These are phyloP conservation scores for Immersiporthe knoxdaviesiana DNA, from an alignment of 2,329 filamentous ascomycete species.

Conservation along the genomic window DNA sequence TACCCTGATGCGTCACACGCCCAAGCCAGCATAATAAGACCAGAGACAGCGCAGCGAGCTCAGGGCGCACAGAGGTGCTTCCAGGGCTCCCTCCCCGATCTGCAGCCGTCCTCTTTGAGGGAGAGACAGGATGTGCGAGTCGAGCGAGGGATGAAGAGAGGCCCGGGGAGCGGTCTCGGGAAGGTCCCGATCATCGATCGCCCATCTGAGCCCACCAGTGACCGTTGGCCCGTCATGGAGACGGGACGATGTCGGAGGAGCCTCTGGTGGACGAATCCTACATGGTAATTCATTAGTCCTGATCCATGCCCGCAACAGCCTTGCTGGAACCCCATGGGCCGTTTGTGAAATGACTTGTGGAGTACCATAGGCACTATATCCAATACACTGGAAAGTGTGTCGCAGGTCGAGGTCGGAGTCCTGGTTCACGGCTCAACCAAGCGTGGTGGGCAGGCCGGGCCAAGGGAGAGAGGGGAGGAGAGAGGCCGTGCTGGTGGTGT, in stretches of 20 bases:
- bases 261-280: background rate
- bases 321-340: background rate
- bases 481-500: background rate
- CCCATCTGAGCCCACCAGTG: background rate
- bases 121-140: background rate
- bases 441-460: background rate
- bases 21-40: background rate
- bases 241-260: constrained; percentile 1
- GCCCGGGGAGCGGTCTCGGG: constrained; percentile 2
- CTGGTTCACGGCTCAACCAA: background rate
- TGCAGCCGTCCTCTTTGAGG: background rate
- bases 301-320: background rate
- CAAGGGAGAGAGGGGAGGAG: background rate
- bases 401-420: background rate
- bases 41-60: background rate
- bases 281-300: background rate
- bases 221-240: background rate
- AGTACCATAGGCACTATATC: background rate
- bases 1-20: background rate
- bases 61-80: background rate
- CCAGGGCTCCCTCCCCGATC: background rate
- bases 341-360: background rate
- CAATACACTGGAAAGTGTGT: background rate
- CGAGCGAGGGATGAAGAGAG: background rate
- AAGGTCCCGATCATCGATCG: background rate